Conservation (phyloP, 352 stramenopile species). For the Globisporangium sylvaticum region DNA sequence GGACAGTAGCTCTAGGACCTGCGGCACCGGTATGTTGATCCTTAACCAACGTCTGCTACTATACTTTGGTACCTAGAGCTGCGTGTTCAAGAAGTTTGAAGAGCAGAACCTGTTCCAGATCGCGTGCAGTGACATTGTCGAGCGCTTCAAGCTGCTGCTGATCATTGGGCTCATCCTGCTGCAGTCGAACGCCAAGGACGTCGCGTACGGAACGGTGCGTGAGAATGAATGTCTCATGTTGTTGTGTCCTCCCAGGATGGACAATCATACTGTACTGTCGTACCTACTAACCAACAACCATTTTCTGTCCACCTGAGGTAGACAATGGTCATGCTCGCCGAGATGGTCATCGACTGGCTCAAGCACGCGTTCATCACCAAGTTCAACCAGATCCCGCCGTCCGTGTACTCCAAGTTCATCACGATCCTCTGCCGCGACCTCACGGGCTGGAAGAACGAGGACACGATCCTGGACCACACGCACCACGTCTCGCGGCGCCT, state of each 20-base stretch:
- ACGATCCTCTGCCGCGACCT: constrained; percentile 93
- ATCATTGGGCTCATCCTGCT: constrained; percentile 95
- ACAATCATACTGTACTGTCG: background rate
- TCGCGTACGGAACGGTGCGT: constrained; percentile 70
- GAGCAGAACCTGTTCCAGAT: constrained; percentile 98
- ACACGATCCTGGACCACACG: constrained; percentile 91
- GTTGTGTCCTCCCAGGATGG: background rate
- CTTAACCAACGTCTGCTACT: background rate
- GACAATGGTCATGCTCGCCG: constrained; percentile 88
- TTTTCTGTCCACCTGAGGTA: constrained; percentile 15
- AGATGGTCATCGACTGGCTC: constrained; percentile 97
- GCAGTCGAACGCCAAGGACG: constrained; percentile 76
- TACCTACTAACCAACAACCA: background rate
- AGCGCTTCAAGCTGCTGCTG: constrained; percentile 97
- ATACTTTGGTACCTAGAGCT: constrained; percentile 33
- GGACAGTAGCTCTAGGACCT: background rate
- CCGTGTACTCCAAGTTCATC: constrained; percentile 94
- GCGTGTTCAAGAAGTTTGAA: constrained; percentile 98
- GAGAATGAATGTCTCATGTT: constrained; percentile 13
- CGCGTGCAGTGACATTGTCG: constrained; percentile 95
- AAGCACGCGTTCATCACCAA: constrained; percentile 99
- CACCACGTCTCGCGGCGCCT: constrained; percentile 93
- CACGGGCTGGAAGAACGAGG: constrained; percentile 91
- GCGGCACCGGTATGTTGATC: background rate
- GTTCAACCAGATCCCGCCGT: constrained; percentile 95